Evolutionary conservation across 2,329 filamentous ascomycete genomes (phyloP).

Genomic region (Penicillium frequentans): DNA sequence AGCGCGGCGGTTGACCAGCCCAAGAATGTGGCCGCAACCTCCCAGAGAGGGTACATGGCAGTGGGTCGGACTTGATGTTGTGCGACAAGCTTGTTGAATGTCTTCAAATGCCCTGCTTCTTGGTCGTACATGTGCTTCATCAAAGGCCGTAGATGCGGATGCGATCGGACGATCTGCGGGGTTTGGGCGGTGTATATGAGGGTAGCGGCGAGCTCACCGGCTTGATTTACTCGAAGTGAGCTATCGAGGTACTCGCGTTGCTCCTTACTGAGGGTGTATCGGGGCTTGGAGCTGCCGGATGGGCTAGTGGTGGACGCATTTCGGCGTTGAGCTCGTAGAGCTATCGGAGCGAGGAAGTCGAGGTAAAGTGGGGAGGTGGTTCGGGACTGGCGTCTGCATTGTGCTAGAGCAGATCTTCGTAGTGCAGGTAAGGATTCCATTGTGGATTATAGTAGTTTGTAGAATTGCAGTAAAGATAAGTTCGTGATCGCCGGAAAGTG

Average conservation of each 20-base stretch:
- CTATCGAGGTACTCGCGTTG: conserved; percentile 75
- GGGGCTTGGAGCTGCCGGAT: conserved; percentile 29
- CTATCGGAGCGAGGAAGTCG: conserved; percentile 38
- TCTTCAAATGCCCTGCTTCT: conserved; percentile 81
- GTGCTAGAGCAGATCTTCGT: conserved; percentile 19
- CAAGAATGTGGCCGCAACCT: conserved; percentile 72
- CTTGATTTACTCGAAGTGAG: conserved; percentile 92
- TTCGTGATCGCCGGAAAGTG: background rate
- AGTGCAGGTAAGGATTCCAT: conserved; percentile 29
- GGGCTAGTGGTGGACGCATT: conserved; percentile 28
- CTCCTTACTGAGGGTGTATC: conserved; percentile 63
- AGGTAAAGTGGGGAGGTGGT: conserved; percentile 28
- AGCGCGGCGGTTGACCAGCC: conserved; percentile 89
- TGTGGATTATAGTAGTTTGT: conserved; percentile 4
- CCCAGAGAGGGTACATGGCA: conserved; percentile 89
- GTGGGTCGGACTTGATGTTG: conserved; percentile 90
- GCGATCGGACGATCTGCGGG: conserved; percentile 72
- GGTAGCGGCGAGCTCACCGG: conserved; percentile 93
- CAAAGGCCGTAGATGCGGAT: conserved; percentile 83
- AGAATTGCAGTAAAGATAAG: background rate
- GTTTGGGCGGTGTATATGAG: conserved; percentile 91
- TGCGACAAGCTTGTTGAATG: conserved; percentile 79
- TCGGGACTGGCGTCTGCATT: conserved; percentile 10
- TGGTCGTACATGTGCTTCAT: conserved; percentile 99
- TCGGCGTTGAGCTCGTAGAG: conserved; percentile 27